These are phyloP conservation scores for Phytophthora rubi DNA, from an alignment of 352 stramenopile genomes.

Conservation along the genomic window DNA sequence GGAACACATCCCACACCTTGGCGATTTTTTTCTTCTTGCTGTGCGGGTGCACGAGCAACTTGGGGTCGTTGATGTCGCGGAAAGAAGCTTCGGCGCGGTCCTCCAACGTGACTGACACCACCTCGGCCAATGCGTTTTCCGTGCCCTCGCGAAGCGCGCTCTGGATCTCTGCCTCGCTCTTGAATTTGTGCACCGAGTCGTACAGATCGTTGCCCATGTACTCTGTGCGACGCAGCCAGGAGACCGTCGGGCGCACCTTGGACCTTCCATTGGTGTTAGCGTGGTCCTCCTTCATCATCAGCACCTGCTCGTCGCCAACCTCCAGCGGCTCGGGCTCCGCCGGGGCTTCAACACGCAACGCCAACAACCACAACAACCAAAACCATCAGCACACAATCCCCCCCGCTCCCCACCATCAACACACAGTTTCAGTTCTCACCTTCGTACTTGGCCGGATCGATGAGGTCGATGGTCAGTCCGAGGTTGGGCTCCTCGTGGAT, in stretches of 20 bases:
- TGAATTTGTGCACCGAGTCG: conserved; percentile 88
- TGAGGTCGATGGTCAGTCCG: conserved; percentile 82
- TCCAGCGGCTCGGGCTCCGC: conserved; percentile 57
- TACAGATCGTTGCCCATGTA: conserved; percentile 90
- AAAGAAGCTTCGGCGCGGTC: conserved; percentile 86
- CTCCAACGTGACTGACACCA: conserved; percentile 72
- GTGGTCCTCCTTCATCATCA: conserved; percentile 82
- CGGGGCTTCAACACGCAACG: conserved; percentile 40
- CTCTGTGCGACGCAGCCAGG: conserved; percentile 83
- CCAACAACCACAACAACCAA: conserved; percentile 5
- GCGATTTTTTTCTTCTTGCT: conserved; percentile 84
- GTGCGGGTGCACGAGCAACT: conserved; percentile 80
- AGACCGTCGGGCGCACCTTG: conserved; percentile 76
- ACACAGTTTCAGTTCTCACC: conserved; percentile 32
- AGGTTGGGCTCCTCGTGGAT: conserved; percentile 86
- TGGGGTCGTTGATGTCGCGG: conserved; percentile 65
- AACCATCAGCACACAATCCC: conserved; percentile 5
- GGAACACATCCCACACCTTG: conserved; percentile 86
- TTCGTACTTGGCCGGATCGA: conserved; percentile 88
- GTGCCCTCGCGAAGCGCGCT: conserved; percentile 82
- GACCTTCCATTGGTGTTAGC: conserved; percentile 52
- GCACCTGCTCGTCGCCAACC: conserved; percentile 72
- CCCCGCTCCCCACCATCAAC: background rate
- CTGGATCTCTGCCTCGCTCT: conserved; percentile 88
- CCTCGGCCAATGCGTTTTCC: conserved; percentile 79